phyloP scores from a whole-genome alignment of 805 yeast genomes.

The Yarrowia porcina region DNA sequence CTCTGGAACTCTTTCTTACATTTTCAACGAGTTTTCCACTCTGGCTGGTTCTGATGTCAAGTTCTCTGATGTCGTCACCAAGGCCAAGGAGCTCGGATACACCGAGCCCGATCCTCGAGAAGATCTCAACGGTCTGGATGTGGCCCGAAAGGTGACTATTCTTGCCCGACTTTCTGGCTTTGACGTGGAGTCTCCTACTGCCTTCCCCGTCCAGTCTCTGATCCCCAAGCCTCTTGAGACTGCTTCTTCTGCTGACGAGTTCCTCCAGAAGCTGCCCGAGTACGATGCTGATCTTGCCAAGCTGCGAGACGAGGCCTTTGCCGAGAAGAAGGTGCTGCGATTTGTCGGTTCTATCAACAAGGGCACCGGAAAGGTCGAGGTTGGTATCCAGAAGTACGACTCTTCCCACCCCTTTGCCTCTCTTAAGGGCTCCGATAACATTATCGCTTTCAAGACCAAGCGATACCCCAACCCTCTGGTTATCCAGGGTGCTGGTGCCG shows the following conservation, averaged over 20 bases:
- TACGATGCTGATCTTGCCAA: conserved; percentile 77
- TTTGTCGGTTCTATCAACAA: conserved; percentile 90
- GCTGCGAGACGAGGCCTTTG: conserved; percentile 75
- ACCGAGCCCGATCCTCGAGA: conserved; percentile 99
- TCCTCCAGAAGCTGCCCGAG: conserved; percentile 72
- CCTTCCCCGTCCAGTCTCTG: conserved; percentile 91
- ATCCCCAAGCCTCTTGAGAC: conserved; percentile 81
- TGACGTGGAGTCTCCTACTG: conserved; percentile 76
- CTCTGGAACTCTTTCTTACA: conserved; percentile 92
- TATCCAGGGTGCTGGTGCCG: conserved; percentile 95
- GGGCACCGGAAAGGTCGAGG: conserved; percentile 60
- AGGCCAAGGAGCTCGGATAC: conserved; percentile 89
- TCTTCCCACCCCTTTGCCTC: conserved; percentile 93
- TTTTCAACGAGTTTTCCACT: conserved; percentile 89
- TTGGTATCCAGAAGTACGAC: conserved; percentile 84
- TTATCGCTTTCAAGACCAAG: conserved; percentile 83
- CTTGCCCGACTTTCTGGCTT: conserved; percentile 91
- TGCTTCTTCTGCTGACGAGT: conserved; percentile 63
- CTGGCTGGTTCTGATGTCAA: conserved; percentile 57
- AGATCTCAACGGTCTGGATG: conserved; percentile 96
- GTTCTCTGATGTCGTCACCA: conserved; percentile 84
- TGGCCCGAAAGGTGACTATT: conserved; percentile 96
- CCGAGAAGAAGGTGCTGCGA: conserved; percentile 82
- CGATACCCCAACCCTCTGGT: conserved; percentile 92
- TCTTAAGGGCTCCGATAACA: conserved; percentile 93